phyloP scores from a whole-genome alignment of 805 yeast genomes.

The Cyberlindnera mississippiensis region DNA sequence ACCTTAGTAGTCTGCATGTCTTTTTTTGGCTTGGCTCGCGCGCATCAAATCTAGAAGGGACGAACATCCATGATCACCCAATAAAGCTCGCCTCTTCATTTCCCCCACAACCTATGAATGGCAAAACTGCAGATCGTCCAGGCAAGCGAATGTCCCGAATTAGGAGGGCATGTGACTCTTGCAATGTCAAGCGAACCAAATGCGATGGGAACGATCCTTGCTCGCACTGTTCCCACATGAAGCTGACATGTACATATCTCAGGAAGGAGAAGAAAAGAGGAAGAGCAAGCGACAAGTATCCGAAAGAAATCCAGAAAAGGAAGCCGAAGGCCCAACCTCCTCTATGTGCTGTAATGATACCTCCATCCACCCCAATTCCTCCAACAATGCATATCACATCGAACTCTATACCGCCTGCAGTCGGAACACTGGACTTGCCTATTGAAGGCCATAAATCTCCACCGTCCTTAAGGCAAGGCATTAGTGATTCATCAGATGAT shows the following conservation, averaged over 20 bases:
- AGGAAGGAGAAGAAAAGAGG: slow-evolving; percentile 44
- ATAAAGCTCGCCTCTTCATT: no score
- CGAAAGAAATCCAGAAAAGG: slow-evolving; percentile 30
- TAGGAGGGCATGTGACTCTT: slow-evolving; percentile 43
- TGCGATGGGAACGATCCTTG: slow-evolving; percentile 47
- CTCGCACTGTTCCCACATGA: slow-evolving; percentile 35
- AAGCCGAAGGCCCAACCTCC: slow-evolving; percentile 11
- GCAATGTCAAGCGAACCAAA: slow-evolving; percentile 43
- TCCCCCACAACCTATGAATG: no score
- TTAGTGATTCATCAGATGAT: neutral
- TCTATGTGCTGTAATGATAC: neutral
- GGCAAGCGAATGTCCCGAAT: slow-evolving; percentile 22
- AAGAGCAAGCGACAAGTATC: slow-evolving; percentile 40
- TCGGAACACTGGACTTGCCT: no score
- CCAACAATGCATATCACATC: no score
- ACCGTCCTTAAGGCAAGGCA: no score
- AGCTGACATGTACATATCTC: slow-evolving; percentile 36
- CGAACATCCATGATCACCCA: no score
- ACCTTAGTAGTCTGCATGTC: no score
- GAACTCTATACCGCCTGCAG: no score
- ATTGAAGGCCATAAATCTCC: no score
- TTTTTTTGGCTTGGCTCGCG: no score
- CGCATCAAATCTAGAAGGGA: no score
- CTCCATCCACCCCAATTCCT: neutral
- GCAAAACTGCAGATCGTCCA: neutral